phyloP scores from a whole-genome alignment of 2,329 filamentous ascomycete genomes.

The Epichloe scottii region DNA sequence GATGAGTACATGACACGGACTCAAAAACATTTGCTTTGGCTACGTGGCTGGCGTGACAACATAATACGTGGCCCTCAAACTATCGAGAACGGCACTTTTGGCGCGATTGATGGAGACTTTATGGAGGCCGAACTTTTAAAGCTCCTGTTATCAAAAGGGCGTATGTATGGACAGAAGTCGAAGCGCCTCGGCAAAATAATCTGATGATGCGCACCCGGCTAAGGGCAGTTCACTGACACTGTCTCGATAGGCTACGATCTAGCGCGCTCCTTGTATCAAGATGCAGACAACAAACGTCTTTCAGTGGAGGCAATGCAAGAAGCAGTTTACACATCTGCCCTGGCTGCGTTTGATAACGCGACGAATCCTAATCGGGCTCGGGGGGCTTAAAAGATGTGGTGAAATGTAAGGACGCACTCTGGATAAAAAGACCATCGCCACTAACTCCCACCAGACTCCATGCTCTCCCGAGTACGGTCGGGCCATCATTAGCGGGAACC shows the following conservation, averaged over 20 bases:
- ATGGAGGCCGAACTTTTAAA: conserved; percentile 63
- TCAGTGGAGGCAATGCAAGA: conserved; percentile 39
- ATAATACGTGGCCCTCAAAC: conserved; percentile 14
- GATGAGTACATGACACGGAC: conserved; percentile 51
- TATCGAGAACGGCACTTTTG: conserved; percentile 48
- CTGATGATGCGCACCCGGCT: neutral
- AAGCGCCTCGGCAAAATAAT: neutral
- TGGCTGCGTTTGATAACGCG: conserved; percentile 67
- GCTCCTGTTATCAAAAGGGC: conserved; percentile 46
- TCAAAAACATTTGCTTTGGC: conserved; percentile 57
- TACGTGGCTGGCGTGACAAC: conserved; percentile 56
- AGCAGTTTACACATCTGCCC: conserved; percentile 48
- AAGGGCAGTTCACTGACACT: conserved; percentile 6
- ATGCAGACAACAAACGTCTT: conserved; percentile 36
- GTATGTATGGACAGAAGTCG: conserved; percentile 29
- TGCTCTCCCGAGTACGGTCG: conserved; percentile 48
- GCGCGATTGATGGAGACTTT: conserved; percentile 44
- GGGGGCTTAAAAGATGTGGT: conserved; percentile 68
- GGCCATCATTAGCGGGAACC: conserved; percentile 35
- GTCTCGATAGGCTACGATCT: conserved; percentile 42
- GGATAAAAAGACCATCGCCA: neutral
- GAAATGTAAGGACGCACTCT: conserved; percentile 46
- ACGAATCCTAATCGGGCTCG: conserved; percentile 68
- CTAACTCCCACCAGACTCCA: conserved; percentile 36
- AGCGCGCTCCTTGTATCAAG: conserved; percentile 49